A percentile compares a stretch with the other conserved stretches of the same genome.
Evolutionary conservation across 139 green algal species (phyloP).

Genomic region (Haematococcus lacustris): DNA sequence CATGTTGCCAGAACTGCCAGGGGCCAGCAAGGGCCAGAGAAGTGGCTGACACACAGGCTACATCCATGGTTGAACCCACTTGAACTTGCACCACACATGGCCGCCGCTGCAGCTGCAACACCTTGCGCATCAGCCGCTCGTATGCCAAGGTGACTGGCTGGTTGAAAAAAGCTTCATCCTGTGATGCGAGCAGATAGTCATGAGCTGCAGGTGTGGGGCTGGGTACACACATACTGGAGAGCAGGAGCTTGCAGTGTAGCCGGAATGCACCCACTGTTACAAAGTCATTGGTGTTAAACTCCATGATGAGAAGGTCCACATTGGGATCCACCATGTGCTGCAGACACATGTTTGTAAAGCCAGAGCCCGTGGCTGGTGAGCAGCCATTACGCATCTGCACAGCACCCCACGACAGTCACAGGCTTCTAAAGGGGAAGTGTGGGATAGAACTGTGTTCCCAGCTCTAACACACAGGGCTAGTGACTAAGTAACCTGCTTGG

Average conservation of each 20-base stretch:
- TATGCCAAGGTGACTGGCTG: not conserved
- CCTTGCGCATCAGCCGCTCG: constrained; percentile 26
- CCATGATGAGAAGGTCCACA: constrained; percentile 26
- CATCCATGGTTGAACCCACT: not conserved
- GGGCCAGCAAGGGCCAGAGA: not conserved
- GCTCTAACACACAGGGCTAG: not conserved
- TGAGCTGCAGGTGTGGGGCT: not conserved
- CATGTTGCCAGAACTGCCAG: not conserved
- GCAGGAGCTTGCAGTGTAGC: not conserved
- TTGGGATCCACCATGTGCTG: constrained; percentile 24
- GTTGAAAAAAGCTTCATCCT: constrained; percentile 11
- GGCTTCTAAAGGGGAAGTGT: not conserved
- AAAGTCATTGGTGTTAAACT: constrained; percentile 32
- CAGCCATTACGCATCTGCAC: constrained; percentile 28
- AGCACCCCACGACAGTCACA: not conserved
- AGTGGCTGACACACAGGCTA: not conserved
- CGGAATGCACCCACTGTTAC: not conserved
- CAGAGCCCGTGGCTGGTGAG: constrained; percentile 23
- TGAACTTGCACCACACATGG: constrained; percentile 29
- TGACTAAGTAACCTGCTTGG: not conserved
- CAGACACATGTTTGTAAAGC: constrained; percentile 32
- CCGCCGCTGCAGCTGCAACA: constrained; percentile 3
- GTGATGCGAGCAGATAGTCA: constrained; percentile 4
- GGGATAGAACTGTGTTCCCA: not conserved
- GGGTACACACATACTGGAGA: not conserved